These are phyloP conservation scores for Candolleomyces aberdarensis DNA, from an alignment of 768 basidiomycete species.

Conservation along the genomic window DNA sequence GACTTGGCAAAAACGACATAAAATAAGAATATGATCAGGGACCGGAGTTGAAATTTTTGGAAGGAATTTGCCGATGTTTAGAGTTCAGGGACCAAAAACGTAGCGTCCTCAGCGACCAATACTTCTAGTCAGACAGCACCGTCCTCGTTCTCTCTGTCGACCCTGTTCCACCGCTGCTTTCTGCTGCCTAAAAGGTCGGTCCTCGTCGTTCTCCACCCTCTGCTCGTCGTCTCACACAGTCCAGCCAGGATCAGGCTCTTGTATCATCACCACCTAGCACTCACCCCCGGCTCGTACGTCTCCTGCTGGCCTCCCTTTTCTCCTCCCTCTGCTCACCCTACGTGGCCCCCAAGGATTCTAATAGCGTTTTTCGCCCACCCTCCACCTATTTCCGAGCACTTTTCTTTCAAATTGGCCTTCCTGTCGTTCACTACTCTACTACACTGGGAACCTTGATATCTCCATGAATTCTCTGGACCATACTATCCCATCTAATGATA, in stretches of 20 bases:
- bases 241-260: conserved; percentile 53
- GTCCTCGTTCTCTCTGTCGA: conserved; percentile 1
- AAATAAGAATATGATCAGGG: conserved; percentile 15
- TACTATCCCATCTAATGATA: conserved; percentile 72
- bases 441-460: conserved; percentile 40
- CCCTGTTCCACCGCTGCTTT: conserved; percentile 11
- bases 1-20: background rate
- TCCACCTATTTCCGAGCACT: conserved; percentile 5
- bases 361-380: conserved; percentile 19
- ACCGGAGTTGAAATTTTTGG: conserved; percentile 51
- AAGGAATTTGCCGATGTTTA: conserved; percentile 46
- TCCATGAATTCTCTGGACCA: conserved; percentile 74
- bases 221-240: background rate
- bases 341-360: conserved; percentile 41
- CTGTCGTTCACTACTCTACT: conserved; percentile 57
- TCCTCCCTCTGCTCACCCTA: conserved; percentile 13
- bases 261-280: conserved; percentile 83
- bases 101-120: conserved; percentile 36
- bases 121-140: conserved; percentile 36
- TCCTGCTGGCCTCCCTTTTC: conserved; percentile 24
- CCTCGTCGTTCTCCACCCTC: background rate
- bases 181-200: background rate
- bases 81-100: conserved; percentile 43
- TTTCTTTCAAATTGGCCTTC: conserved; percentile 30
- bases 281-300: conserved; percentile 69